Evolutionary conservation across 441 rosid species (phyloP).

Genomic region (Erodium trifolium): DNA sequence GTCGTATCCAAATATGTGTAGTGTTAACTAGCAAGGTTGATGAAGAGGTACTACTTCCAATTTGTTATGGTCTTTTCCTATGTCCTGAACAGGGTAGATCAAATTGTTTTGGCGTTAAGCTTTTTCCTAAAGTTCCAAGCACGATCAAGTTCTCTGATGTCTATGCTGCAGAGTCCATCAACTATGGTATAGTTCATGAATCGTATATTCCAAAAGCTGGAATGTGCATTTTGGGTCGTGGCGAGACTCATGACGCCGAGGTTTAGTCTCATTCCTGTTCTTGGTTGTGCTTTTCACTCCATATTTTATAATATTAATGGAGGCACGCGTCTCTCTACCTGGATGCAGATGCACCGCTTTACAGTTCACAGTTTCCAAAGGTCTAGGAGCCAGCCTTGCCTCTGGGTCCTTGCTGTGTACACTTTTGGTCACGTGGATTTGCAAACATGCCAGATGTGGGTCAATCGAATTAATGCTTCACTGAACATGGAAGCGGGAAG

Average conservation of each 20-base stretch:
- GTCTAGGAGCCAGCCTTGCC: constrained; percentile 55
- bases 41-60: constrained; percentile 8
- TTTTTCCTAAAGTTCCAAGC: constrained; percentile 25
- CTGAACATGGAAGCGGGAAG: constrained; percentile 45
- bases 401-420: constrained; percentile 39
- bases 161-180: constrained; percentile 56
- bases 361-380: constrained; percentile 44
- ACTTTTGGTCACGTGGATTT: constrained; percentile 64
- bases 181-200: constrained; percentile 34
- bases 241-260: constrained; percentile 29
- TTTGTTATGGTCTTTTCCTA: constrained; percentile 18
- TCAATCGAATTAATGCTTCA: constrained; percentile 41
- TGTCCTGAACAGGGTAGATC: constrained; percentile 41
- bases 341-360: constrained; percentile 59
- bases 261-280: constrained; percentile 29
- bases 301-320: constrained; percentile 4
- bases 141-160: constrained; percentile 48
- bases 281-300: not conserved
- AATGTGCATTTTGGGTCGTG: constrained; percentile 31
- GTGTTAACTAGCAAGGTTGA: constrained; percentile 4
- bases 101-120: constrained; percentile 43
- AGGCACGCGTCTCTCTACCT: not conserved
- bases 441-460: constrained; percentile 61
- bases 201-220: constrained; percentile 27
- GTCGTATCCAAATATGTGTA: not conserved